Base-by-base conservation (phyloP, 176 grass and related monocot genomes). In the Oryza coarctata region DNA sequence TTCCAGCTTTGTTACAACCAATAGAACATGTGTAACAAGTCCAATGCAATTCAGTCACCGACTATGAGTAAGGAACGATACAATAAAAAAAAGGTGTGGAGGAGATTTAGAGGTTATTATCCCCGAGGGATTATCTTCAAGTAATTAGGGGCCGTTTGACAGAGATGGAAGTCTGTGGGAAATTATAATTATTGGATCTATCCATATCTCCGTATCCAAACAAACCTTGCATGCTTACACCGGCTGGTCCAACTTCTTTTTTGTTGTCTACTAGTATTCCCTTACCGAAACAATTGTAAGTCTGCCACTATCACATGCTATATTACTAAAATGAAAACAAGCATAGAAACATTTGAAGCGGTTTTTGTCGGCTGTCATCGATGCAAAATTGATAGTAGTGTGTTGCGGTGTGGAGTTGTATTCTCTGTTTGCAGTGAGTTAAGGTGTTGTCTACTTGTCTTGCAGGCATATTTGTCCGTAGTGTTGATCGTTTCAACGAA, bases 381-480 rank as follows among this genome's bases (percentile, higher is more conserved):
- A 17, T 23, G 10, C 35, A 64, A 22, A 47, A 11, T 25, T 9
- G n/a, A 15, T 28, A 69, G 74, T 45, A n/a, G 41, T 30, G 8
- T 15, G 31, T 25, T 57, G 4, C 8, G 44, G 29, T 45, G 14
- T 62, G 52, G 28, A 58, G 80, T 20, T 63, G 31, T 60, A 39
- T 57, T 63, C 0, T 43, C 29, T 66, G 36, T 60, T 60, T 25
- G 22, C 55, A 58, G 22, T 58, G 27, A 61, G 7, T 44, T 67
- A 68, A 49, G 40, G 62, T 85, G 17, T 50, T 57, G 29, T n/a
- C n/a, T n/a, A n/a, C n/a, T n/a, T n/a, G n/a, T 68, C 68, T 62
- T 80, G 80, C 85, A 99, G 96, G 87, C 43, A 93, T 99, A 84
- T 95, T 94, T 90, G 58, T 95, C 65, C 85, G 68, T 34, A 99